Base-by-base conservation (phyloP, 2,329 filamentous ascomycete species). In the Waltergamsia citrina region DNA sequence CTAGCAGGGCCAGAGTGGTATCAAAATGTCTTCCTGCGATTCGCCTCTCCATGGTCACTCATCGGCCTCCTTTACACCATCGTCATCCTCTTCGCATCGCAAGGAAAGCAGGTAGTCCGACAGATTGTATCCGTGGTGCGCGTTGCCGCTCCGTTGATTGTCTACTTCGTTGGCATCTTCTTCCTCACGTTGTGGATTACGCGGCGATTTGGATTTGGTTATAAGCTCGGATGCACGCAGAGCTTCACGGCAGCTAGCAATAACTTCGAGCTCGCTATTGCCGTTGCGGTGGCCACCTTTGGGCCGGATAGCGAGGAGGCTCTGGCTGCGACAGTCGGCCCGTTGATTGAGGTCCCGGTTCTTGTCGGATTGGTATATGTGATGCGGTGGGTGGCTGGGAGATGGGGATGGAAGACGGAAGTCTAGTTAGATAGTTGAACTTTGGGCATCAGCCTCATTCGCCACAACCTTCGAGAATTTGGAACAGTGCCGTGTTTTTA, bases 201-300 rank as follows among this genome's bases (percentile, higher is more conserved):
- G 4, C 65, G 69, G 32, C 69, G 65, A n/a, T 57, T 81, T n/a
- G 81, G 85, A 0, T 87, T 87, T 38, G 76, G 74, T 0, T 93
- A 93, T 51, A 68, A 69, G 23, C 53, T 87, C 1, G 70, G 72
- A 2, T 69, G 71, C 9, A 90, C 85, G 3, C 85, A 93, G 57
- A 87, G 83, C 50, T 92, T 94, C 47, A 93, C 85, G 0, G 88
- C 85, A 0, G 83, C 85, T 1, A 94, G 86, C 53, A 94, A 94
- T 51, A 94, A 94, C 52, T 94, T 94, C 48, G 87, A 94, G 61
- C 62, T 94, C 17, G 85, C 87, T 0, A 94, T 94, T 57, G 86
- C 86, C 0, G 86, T 94, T 0, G 84, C 84, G 0, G 78, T 94
- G 4, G 81, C 86, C 0, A 81, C 81, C 0, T 94, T 82, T 57